Evolutionary conservation across 2,329 filamentous ascomycete species (phyloP), one percentile per base, ranked within the genome.

Genomic region (Ophiocordyceps polyrhachis-furcata): DNA sequence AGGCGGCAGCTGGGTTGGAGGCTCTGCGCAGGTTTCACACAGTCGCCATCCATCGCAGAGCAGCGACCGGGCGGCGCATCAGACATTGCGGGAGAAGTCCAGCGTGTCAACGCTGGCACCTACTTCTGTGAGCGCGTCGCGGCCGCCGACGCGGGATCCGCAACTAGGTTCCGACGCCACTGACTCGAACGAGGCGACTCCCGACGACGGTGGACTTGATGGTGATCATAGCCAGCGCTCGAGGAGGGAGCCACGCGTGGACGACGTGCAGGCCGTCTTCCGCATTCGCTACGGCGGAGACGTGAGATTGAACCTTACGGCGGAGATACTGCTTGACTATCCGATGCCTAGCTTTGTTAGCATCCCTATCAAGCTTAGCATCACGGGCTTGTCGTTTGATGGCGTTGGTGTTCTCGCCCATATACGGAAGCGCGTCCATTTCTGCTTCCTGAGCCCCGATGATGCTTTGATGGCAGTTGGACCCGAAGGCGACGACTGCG

Each of bases 321-420:
- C 91, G 1, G 88, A 96, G 62, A 94, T 98, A 40, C 69, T 96
- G 29, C 78, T 98, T 31, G 91, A 98, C 62, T 98, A 98, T 59
- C 91, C 91, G 1, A 96, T 96, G 85, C 88, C 88, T 38, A 93
- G 85, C 65, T 98, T 98, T 56, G 89, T 96, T 2, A 87, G 88
- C 13, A 89, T 98, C 49, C 91, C 91, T 1, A 73, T 98, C 42
- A 89, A 91, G 60, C 71, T 98, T 23, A 94, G 89, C 59, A 93
- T 98, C 52, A 96, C 91, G 1, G 91, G 91, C 0, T 65, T 98
- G 48, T 87, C 83, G 0, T 98, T 98, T 63, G 89, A 98, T 58
- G 91, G 91, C 1, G 84, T 96, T 11, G 89, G 88, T 1, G 84
- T 96, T 42, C 63, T 95, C 46, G 91, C 91, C 11, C 82, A 93